Base-by-base conservation (phyloP, 441 rosid species). In the Daphne laureola region DNA sequence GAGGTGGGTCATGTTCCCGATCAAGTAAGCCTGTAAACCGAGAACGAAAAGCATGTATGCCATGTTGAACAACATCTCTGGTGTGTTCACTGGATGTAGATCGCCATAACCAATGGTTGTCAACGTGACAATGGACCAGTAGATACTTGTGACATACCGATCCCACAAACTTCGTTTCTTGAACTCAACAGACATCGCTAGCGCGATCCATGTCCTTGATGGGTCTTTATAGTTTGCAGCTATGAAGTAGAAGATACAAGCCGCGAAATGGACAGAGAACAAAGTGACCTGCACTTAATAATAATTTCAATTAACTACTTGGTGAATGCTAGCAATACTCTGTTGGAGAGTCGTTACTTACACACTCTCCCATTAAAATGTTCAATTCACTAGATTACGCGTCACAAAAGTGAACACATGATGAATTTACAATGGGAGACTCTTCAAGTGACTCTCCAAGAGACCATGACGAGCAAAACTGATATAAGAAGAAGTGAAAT, bases 31-130 rank as follows among this genome's bases (percentile, higher is more conserved):
- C 0, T 79, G 75, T 12, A 90, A 63, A 46, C 91, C 97, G 27
- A 90, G 84, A 63, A 77, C 74, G 68, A 90, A 76, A 62, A 87
- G 62, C 87, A 87, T 77, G 72, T 79, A 87, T 55, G 61, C 56
- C 59, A 78, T 71, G 48, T 61, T 75, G 36, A 84, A 83, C 17
- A 76, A 15, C 89, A 81, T 84, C 67, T 90, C 97, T 14, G 59
- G 42, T 12, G 71, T 48, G 53, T 82, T 87, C 26, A 78, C 79
- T 38, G 91, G 84, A 61, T 90, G 97, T 36, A 90, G 51, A 67
- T 90, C 96, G 27, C 97, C 97, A 47, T 90, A 90, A 12, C 97
- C 97, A 23, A 84, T 78, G 14, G 94, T 84, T 26, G 94, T 67
- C 31, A 87, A 77, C 1, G 96, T 90, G 66, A 87, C 72, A 31